phyloP scores from a whole-genome alignment of 192 early-diverging fungal genomes.

The Gamsiella multidivaricata region DNA sequence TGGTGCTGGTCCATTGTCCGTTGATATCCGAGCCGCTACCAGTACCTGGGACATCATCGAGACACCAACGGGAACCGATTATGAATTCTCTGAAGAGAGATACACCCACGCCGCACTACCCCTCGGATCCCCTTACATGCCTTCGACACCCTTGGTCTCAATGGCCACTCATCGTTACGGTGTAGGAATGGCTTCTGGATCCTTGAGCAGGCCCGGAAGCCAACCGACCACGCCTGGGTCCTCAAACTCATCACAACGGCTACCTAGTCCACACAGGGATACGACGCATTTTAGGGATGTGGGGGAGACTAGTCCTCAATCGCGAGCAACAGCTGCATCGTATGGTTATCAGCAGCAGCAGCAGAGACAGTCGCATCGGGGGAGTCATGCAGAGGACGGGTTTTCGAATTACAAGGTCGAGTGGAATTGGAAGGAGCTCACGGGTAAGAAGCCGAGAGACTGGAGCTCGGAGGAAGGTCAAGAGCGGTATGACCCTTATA shows the following conservation, averaged over 20 bases:
- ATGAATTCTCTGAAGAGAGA: constrained; percentile 33
- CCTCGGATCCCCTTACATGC: constrained; percentile 35
- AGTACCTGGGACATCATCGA: no score
- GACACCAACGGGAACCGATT: no score
- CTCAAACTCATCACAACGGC: constrained; percentile 20
- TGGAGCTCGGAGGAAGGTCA: constrained; percentile 28
- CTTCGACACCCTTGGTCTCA: constrained; percentile 20
- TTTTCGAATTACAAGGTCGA: constrained; percentile 42
- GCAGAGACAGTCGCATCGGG: background rate
- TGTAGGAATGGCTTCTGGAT: constrained; percentile 14
- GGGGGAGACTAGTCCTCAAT: background rate
- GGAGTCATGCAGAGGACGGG: background rate
- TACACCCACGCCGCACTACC: constrained; percentile 18
- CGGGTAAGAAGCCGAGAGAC: constrained; percentile 43
- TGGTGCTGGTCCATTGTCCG: no score
- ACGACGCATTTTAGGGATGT: constrained; percentile 5
- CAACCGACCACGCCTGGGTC: constrained; percentile 29
- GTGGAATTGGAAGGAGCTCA: constrained; percentile 43
- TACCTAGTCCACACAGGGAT: constrained; percentile 17
- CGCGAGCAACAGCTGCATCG: background rate
- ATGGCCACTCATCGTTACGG: constrained; percentile 9
- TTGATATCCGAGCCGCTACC: no score
- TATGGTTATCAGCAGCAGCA: background rate
- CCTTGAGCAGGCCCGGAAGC: constrained; percentile 29
- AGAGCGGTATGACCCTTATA: constrained; percentile 35